Evolutionary conservation across 2,329 filamentous ascomycete genomes (phyloP).

Genomic region (Stemphylium lycopersici): DNA sequence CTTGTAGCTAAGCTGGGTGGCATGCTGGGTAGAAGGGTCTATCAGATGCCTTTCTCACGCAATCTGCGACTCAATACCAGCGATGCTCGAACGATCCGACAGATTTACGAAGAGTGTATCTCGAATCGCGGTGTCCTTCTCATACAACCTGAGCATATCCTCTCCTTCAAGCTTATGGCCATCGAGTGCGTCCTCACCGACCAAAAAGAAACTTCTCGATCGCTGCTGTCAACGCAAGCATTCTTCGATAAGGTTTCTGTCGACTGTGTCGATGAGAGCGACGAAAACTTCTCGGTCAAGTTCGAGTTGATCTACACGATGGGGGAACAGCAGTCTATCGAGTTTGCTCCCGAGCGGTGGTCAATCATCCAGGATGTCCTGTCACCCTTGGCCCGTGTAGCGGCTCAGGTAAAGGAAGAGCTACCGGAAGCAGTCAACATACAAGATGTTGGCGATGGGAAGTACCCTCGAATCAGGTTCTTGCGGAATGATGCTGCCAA

Average conservation of each 20-base stretch:
- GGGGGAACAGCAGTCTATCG: slow-evolving; percentile 58
- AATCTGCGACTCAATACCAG: slow-evolving; percentile 45
- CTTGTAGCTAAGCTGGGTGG: slow-evolving; percentile 63
- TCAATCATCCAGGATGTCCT: slow-evolving; percentile 61
- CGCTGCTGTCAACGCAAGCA: slow-evolving; percentile 51
- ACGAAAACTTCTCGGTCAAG: slow-evolving; percentile 66
- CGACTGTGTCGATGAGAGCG: slow-evolving; percentile 70
- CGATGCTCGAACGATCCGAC: slow-evolving; percentile 47
- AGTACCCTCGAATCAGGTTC: slow-evolving; percentile 59
- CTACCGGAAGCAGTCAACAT: slow-evolving; percentile 55
- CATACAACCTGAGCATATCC: slow-evolving; percentile 67
- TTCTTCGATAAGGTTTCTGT: slow-evolving; percentile 55
- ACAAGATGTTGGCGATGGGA: slow-evolving; percentile 32
- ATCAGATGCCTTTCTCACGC: slow-evolving; percentile 65
- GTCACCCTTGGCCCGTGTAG: slow-evolving; percentile 48
- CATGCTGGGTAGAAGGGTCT: slow-evolving; percentile 61
- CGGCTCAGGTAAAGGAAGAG: slow-evolving; percentile 32
- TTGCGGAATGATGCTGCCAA: slow-evolving; percentile 50
- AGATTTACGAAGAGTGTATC: slow-evolving; percentile 56
- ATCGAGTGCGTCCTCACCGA: slow-evolving; percentile 55
- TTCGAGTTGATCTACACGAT: slow-evolving; percentile 70
- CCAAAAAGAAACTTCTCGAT: slow-evolving; percentile 34
- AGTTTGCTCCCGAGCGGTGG: slow-evolving; percentile 65
- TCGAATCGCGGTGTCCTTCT: slow-evolving; percentile 62
- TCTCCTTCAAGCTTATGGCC: slow-evolving; percentile 69